A percentile compares a stretch with the other conserved stretches of the same genome.
Evolutionary conservation across 164 flowering plant genomes (phyloP).

Genomic region (Liquidambar formosana): DNA sequence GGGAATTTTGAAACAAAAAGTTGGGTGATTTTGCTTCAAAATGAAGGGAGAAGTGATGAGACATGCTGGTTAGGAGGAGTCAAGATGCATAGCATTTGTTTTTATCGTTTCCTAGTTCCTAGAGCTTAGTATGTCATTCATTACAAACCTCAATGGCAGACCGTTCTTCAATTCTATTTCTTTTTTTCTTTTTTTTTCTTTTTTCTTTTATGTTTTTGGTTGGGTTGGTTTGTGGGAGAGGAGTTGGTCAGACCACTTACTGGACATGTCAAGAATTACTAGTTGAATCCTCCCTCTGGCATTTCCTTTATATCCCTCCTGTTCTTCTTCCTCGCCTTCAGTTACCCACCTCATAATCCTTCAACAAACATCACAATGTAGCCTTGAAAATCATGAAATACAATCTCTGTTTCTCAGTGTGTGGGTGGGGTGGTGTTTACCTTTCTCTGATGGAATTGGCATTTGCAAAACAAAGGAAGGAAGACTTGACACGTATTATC

Average conservation of each 20-base stretch:
- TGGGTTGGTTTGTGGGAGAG: not conserved
- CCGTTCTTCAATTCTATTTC: too few species aligned
- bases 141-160: too few species aligned
- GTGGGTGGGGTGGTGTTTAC: conserved; percentile 21
- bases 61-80: too few species aligned
- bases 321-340: conserved; percentile 19
- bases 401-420: too few species aligned
- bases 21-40: not conserved
- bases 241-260: conserved; percentile 31
- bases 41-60: not conserved
- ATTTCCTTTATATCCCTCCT: conserved; percentile 14
- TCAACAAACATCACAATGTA: conserved; percentile 4
- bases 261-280: conserved; percentile 64
- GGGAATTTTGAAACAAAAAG: not conserved
- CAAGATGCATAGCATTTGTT: too few species aligned
- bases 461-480: conserved; percentile 69
- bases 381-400: not conserved
- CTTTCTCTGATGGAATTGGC: conserved; percentile 62
- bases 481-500: conserved; percentile 48
- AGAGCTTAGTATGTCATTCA: too few species aligned
- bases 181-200: not conserved
- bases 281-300: conserved; percentile 25
- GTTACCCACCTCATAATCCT: conserved; percentile 51
- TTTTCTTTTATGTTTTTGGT: not conserved
- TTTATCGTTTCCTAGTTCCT: too few species aligned